These are phyloP conservation scores for Trichoderma sp. DNA, from an alignment of 2,329 filamentous ascomycete species.

Conservation along the genomic window DNA sequence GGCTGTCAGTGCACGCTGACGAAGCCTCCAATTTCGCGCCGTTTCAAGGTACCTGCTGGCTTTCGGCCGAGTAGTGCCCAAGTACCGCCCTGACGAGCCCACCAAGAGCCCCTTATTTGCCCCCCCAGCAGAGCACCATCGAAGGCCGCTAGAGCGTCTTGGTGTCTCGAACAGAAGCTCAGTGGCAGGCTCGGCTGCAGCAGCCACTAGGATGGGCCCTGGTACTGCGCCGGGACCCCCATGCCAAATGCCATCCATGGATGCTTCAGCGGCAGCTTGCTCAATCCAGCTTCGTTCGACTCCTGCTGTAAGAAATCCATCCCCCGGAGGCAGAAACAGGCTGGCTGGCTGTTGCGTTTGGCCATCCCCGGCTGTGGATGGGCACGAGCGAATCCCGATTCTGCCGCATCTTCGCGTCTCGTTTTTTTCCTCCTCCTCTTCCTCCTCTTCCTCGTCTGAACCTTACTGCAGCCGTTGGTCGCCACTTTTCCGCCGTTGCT, in stretches of 20 bases:
- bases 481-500: constrained; percentile 3
- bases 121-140: constrained; percentile 8
- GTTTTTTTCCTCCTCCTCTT: neutral
- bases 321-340: constrained; percentile 4
- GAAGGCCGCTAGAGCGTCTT: constrained; percentile 22
- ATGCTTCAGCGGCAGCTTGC: constrained; percentile 10
- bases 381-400: neutral
- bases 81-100: neutral
- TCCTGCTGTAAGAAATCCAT: constrained; percentile 7
- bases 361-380: constrained; percentile 10
- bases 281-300: constrained; percentile 11
- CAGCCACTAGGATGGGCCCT: neutral
- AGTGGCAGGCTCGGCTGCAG: constrained; percentile 12
- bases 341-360: neutral
- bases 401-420: neutral
- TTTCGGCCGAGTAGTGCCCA: neutral
- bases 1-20: neutral
- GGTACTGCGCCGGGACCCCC: constrained; percentile 3
- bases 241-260: constrained; percentile 11
- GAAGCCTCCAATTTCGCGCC: neutral
- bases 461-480: neutral
- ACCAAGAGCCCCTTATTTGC: constrained; percentile 13
- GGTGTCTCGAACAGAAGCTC: constrained; percentile 19
- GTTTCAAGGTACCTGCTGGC: neutral
- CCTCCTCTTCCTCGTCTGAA: neutral